Evolutionary conservation across 805 yeast genomes (phyloP), one percentile per base, ranked within the genome.

Genomic region (Myxozyma mucilagina): DNA sequence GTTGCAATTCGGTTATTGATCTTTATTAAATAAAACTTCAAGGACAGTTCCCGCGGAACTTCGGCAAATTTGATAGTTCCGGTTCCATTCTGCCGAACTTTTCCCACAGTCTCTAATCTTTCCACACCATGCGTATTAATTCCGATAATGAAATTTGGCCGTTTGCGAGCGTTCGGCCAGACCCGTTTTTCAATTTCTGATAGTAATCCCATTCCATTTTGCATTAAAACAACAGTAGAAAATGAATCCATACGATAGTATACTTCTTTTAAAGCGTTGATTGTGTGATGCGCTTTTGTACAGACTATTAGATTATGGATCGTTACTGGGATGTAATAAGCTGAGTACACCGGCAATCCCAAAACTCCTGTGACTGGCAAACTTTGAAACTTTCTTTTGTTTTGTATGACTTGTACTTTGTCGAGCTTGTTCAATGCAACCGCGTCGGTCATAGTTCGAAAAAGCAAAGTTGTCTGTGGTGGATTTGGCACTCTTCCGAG

Each of bases 171-270:
- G 2, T 73, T 68, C 3, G 83, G 83, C 91, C 93, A 89, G 7
- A 84, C 73, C 24, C 74, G n/a, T 1, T 47, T 70, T 1, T 74
- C 70, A 10, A 90, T 67, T 59, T 79, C 78, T 11, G 81, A 88
- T 6, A 80, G 71, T 45, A 83, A 78, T 9, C 98, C 98, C 78
- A 91, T 79, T 0, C 91, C 99, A 72, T 94, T 90, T 58, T 90
- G 98, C n/a, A 92, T 68, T 24, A 92, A 72, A 48, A 92, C 43
- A n/a, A 61, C 35, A n/a, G 48, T 61, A 14, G 63, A 38, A n/a
- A 24, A 6, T 14, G 53, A 39, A 16, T 39, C 42, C 34, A 58
- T 58, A 7, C 47, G 38, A n/a, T 49, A 36, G 7, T 32, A 35
- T 36, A 58, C 35, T 20, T 31, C 24, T 13, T 29, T 18, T 24